Evolutionary conservation across 78 protist genomes (phyloP).

Genomic region (Dictyostelium brefeldianum): DNA sequence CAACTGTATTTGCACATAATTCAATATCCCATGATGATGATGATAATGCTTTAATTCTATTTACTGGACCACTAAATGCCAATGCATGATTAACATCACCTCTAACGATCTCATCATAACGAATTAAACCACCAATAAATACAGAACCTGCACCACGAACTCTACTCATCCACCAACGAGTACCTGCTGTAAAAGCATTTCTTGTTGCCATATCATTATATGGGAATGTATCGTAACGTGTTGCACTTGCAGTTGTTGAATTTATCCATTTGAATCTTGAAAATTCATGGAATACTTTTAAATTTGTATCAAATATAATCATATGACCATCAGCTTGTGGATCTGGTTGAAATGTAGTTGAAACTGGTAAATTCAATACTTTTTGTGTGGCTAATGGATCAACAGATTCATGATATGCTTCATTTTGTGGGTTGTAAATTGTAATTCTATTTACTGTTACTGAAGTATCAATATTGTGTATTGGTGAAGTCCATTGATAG

Average conservation of each 20-base stretch:
- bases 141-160: conserved; percentile 45
- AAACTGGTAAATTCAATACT: conserved; percentile 22
- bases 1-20: conserved; percentile 16
- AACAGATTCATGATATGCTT: conserved; percentile 38
- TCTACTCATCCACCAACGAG: conserved; percentile 40
- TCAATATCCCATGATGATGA: background rate
- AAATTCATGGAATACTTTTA: conserved; percentile 26
- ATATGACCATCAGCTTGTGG: conserved; percentile 59
- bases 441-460: conserved; percentile 16
- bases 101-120: conserved; percentile 31
- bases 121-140: conserved; percentile 37
- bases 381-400: conserved; percentile 17
- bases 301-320: conserved; percentile 37
- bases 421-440: conserved; percentile 11
- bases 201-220: background rate
- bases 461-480: background rate
- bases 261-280: conserved; percentile 58
- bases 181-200: conserved; percentile 12
- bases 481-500: conserved; percentile 38
- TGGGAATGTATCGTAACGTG: conserved; percentile 29
- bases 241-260: conserved; percentile 34
- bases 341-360: conserved; percentile 9
- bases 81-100: conserved; percentile 50
- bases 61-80: conserved; percentile 26
- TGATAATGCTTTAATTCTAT: background rate